Percentiles rank a stretch among this genome's conserved stretches.
Evolutionary conservation across 2,329 filamentous ascomycete genomes (phyloP).

Genomic region (Clathrospora elynae): DNA sequence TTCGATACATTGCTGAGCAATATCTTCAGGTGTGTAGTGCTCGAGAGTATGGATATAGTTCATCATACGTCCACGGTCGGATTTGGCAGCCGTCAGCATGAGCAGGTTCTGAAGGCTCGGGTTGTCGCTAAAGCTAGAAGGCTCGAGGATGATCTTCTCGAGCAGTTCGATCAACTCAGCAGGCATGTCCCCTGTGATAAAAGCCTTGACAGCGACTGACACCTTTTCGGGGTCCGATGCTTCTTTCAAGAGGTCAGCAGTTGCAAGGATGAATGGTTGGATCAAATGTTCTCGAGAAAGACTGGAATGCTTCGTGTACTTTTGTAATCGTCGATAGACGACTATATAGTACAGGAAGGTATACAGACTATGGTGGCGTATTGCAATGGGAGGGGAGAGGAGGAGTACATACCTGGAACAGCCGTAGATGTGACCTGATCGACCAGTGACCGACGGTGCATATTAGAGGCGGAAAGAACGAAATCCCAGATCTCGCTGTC

Average conservation of each 20-base stretch:
- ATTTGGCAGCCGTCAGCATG: constrained; percentile 94
- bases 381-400: not conserved
- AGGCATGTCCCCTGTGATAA: constrained; percentile 88
- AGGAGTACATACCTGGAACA: constrained; percentile 66
- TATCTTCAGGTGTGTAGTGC: constrained; percentile 88
- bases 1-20: constrained; percentile 89
- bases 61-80: constrained; percentile 92
- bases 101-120: constrained; percentile 93
- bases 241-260: not conserved
- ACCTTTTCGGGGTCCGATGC: constrained; percentile 89
- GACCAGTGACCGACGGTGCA: constrained; percentile 89
- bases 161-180: constrained; percentile 94
- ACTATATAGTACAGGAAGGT: not conserved
- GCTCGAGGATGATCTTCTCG: constrained; percentile 99
- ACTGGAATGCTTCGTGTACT: not conserved
- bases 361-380: not conserved
- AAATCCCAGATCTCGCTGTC: constrained; percentile 93
- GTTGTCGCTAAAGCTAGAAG: constrained; percentile 98
- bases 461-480: constrained; percentile 93
- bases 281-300: not conserved
- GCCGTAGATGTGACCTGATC: constrained; percentile 97
- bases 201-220: constrained; percentile 88
- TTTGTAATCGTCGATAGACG: constrained; percentile 1
- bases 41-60: constrained; percentile 93
- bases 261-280: not conserved